Evolutionary conservation across 805 yeast genomes (phyloP).

Genomic region (Schizosaccharomyces pombe): DNA sequence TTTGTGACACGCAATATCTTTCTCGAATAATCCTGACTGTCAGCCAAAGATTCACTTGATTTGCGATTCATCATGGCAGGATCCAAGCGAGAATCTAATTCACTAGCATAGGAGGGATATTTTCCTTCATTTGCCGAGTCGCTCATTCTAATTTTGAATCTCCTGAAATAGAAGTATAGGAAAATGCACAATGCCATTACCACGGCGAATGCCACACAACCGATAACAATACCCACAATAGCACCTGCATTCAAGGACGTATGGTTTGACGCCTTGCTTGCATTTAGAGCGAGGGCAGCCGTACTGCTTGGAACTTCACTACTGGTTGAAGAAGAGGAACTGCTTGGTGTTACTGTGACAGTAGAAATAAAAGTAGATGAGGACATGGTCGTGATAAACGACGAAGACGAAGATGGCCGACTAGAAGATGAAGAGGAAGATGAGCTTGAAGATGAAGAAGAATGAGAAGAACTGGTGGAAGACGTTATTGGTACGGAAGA

Average conservation of each 20-base stretch:
- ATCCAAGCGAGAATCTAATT: neutral
- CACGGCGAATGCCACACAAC: neutral
- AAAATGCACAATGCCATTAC: neutral
- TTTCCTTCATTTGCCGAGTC: neutral
- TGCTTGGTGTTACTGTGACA: too few species aligned
- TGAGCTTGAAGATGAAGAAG: neutral
- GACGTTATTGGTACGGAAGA: neutral
- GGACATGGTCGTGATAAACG: too few species aligned
- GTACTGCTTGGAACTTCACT: too few species aligned
- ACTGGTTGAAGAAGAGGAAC: too few species aligned
- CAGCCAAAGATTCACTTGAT: neutral
- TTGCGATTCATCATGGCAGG: neutral
- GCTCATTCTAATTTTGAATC: neutral
- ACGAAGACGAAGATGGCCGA: too few species aligned
- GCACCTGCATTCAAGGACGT: neutral
- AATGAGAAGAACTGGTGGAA: neutral
- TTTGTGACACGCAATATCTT: neutral
- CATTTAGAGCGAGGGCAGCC: too few species aligned
- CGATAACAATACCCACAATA: neutral
- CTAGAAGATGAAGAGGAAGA: neutral
- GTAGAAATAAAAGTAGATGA: too few species aligned
- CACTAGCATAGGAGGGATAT: neutral
- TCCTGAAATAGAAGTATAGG: neutral
- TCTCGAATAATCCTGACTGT: slow-evolving; percentile 2
- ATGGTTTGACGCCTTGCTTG: neutral